Percentiles rank a stretch among this genome's conserved stretches.
These are phyloP conservation scores for Tephrocybe sp. DNA, from an alignment of 768 basidiomycete genomes.

Conservation along the genomic window DNA sequence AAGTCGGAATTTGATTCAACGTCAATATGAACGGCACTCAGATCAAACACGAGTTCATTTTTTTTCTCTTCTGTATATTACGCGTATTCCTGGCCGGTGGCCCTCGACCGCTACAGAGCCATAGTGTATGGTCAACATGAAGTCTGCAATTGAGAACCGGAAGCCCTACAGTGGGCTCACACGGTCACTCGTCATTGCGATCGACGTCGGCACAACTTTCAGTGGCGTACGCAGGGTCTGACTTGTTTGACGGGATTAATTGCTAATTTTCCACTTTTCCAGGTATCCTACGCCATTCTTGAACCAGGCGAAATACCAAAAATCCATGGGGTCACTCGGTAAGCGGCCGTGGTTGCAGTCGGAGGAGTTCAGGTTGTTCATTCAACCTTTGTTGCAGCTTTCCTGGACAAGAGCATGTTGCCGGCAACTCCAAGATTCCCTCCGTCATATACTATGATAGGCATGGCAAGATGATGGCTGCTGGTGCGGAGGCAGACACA, in stretches of 20 bases:
- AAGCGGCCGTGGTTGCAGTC: conserved; percentile 15
- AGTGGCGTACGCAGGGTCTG: conserved; percentile 53
- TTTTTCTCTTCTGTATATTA: conserved; percentile 13
- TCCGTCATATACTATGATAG: conserved; percentile 75
- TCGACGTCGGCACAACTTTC: conserved; percentile 84
- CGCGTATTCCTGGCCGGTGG: conserved; percentile 6
- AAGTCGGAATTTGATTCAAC: conserved; percentile 17
- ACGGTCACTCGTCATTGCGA: conserved; percentile 72
- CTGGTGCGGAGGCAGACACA: conserved; percentile 77
- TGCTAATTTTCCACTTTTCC: conserved; percentile 7
- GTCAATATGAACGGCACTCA: conserved; percentile 9
- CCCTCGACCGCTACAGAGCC: conserved; percentile 8
- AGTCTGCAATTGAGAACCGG: conserved; percentile 50
- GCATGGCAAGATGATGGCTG: conserved; percentile 63
- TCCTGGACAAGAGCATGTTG: conserved; percentile 84
- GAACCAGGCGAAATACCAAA: conserved; percentile 81
- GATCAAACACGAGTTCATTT: conserved; percentile 21
- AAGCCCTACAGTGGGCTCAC: conserved; percentile 69
- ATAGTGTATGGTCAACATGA: conserved; percentile 17
- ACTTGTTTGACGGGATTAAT: background rate
- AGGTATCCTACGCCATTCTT: conserved; percentile 79
- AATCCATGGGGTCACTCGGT: conserved; percentile 82
- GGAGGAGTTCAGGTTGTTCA: background rate
- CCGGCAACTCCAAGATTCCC: conserved; percentile 83
- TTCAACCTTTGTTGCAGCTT: conserved; percentile 47